Evolutionary conservation across 2,329 filamentous ascomycete genomes (phyloP), one percentile per base, ranked within the genome.

Genomic region (Aspergillus aculeatus): DNA sequence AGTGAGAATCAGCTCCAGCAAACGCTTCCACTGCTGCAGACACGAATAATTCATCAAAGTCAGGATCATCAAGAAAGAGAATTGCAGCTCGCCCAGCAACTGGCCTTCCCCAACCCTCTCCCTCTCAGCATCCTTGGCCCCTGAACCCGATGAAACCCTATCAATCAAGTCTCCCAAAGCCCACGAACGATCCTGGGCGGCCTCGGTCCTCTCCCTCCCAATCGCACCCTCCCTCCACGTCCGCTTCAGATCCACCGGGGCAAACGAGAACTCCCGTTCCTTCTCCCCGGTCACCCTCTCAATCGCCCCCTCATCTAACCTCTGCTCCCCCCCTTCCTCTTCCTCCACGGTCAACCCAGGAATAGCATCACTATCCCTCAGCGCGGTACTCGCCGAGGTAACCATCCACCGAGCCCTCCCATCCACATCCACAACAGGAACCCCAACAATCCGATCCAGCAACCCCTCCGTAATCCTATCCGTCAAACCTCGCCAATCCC

Each of bases 41-140:
- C 86, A 88, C 2, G 85, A 87, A 69, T 84, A 87, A 68, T 88
- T 89, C 76, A 86, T 86, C 62, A 88, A 75, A 5, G 84, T 86
- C 60, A 88, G 68, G 2, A 86, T 78, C 82, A 86, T 87, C 10
- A 88, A 71, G 65, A 88, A 88, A 32, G 80, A 80, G 66, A 88
- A 86, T 64, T 88, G 84, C 57, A 88, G 67, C 66, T 88, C 86
- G 16, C 84, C 86, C 14, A 88, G 69, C 2, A 82, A 55, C 47
- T 80, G 72, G 6, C 60, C 56, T 61, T 79, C 77, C 10, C 75
- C 73, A 3, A 58, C 51, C 14, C 54, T 60, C 26, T 62, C 58
- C 14, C 21, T 64, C 56, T 59, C 38, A 19, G 6, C 16, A 19
- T 63, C 65, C 78, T 71, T 54, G 73, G 70, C 44, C 76, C 73